Conservation (phyloP, 1,284 basidiomycete genomes). For the Wolfiporia cocos region DNA sequence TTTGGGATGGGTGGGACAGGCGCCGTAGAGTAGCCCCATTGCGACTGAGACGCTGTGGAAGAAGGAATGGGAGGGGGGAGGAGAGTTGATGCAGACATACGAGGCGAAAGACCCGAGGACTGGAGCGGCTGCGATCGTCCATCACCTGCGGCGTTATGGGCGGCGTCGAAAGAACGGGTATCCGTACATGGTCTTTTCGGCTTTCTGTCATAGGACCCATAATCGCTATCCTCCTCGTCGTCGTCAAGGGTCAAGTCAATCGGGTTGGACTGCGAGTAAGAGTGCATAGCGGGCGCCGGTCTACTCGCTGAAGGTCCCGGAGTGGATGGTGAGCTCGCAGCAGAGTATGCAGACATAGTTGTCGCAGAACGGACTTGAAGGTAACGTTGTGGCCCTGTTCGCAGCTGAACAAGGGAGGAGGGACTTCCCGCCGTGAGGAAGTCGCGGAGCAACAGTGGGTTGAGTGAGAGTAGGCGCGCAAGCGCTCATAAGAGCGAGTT, state of each 20-base stretch:
- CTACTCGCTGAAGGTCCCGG: neutral
- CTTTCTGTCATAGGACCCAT: conserved; percentile 15
- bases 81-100: conserved; percentile 24
- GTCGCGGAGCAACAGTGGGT: too few species aligned
- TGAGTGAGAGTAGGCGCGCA: too few species aligned
- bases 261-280: conserved; percentile 21
- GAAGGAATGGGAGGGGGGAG: too few species aligned
- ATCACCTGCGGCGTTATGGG: conserved; percentile 5
- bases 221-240: conserved; percentile 20
- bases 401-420: too few species aligned
- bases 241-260: conserved; percentile 30
- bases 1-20: conserved; percentile 12
- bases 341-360: conserved; percentile 14
- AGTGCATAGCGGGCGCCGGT: conserved; percentile 11
- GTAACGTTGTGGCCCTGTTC: too few species aligned
- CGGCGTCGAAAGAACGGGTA: conserved; percentile 22
- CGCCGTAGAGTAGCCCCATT: conserved; percentile 4
- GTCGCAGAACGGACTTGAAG: too few species aligned
- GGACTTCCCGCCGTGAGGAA: too few species aligned
- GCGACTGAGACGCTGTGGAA: neutral
- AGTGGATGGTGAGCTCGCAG: conserved; percentile 8
- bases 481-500: too few species aligned
- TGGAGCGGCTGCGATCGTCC: conserved; percentile 13
- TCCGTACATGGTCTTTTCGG: conserved; percentile 19
- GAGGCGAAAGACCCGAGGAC: conserved; percentile 25